These are phyloP conservation scores for Gonapodya prolifera DNA, from an alignment of 192 early-diverging fungal species.

Conservation along the genomic window DNA sequence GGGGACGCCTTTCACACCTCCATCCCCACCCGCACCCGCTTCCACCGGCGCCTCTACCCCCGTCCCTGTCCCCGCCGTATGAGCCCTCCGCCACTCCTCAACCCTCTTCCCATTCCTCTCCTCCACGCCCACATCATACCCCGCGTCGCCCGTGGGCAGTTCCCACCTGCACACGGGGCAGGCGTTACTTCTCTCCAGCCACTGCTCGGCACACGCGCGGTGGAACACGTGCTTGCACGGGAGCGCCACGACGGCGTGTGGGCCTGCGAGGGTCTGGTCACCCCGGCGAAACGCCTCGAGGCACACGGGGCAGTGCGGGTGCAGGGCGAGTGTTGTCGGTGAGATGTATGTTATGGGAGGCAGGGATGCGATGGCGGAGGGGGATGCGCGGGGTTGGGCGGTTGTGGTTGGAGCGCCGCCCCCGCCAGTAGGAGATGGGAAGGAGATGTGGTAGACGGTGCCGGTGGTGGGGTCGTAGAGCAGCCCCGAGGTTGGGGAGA, in stretches of 20 bases:
- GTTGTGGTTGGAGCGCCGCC: not conserved
- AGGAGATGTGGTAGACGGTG: not conserved
- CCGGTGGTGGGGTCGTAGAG: not conserved
- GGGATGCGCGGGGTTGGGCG: not conserved
- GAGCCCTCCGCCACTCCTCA: not conserved
- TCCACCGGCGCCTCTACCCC: no score
- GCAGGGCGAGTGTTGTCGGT: not conserved
- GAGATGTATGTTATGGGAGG: not conserved
- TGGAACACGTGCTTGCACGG: conserved; percentile 5
- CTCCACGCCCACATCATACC: not conserved
- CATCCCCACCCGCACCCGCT: no score
- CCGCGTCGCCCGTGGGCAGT: not conserved
- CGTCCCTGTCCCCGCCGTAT: not conserved
- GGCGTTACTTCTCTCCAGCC: not conserved
- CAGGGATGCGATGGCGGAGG: not conserved
- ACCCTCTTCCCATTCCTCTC: not conserved
- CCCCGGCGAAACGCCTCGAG: not conserved
- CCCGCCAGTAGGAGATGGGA: not conserved
- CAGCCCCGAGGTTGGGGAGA: not conserved
- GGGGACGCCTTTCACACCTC: no score
- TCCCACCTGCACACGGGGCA: conserved; percentile 1
- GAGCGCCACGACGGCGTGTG: not conserved
- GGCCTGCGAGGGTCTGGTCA: not conserved
- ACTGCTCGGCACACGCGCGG: not conserved
- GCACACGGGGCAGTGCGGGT: not conserved